These are phyloP conservation scores for Cercospora sp. DNA, from an alignment of 2,329 filamentous ascomycete genomes.

Conservation along the genomic window DNA sequence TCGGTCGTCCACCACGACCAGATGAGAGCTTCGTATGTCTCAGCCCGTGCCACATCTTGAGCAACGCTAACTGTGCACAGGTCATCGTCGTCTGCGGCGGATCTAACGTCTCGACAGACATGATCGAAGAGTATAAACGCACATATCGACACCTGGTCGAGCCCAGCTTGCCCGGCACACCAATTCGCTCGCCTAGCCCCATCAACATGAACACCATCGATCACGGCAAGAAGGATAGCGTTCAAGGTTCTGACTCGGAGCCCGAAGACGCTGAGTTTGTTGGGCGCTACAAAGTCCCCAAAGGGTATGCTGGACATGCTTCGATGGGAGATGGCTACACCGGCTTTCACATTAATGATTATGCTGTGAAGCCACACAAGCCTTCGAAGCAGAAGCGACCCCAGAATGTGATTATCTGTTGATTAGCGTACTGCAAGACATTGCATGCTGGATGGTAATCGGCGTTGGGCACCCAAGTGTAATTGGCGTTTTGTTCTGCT, in stretches of 20 bases:
- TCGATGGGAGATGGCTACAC: conserved; percentile 11
- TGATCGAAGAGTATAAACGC: conserved; percentile 52
- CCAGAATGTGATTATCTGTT: conserved; percentile 16
- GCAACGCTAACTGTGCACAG: neutral
- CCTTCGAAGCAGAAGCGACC: conserved; percentile 10
- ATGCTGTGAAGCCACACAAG: conserved; percentile 1
- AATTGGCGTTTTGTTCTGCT: neutral
- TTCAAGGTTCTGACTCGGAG: conserved; percentile 4
- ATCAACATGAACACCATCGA: conserved; percentile 7
- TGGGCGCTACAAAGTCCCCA: conserved; percentile 3
- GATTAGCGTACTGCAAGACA: neutral
- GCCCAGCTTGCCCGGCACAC: conserved; percentile 6
- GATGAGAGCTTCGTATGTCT: conserved; percentile 63
- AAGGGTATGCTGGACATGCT: conserved; percentile 11
- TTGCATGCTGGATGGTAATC: neutral
- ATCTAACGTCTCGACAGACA: conserved; percentile 53
- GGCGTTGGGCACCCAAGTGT: neutral
- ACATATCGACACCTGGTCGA: conserved; percentile 36
- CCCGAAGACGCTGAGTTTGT: neutral
- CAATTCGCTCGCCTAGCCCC: conserved; percentile 3
- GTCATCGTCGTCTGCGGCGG: conserved; percentile 80
- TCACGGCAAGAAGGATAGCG: conserved; percentile 7
- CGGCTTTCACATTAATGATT: neutral
- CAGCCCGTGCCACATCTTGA: neutral
- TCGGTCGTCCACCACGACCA: conserved; percentile 61